Conservation (phyloP, 805 yeast species). For the Naumovozyma baii region DNA sequence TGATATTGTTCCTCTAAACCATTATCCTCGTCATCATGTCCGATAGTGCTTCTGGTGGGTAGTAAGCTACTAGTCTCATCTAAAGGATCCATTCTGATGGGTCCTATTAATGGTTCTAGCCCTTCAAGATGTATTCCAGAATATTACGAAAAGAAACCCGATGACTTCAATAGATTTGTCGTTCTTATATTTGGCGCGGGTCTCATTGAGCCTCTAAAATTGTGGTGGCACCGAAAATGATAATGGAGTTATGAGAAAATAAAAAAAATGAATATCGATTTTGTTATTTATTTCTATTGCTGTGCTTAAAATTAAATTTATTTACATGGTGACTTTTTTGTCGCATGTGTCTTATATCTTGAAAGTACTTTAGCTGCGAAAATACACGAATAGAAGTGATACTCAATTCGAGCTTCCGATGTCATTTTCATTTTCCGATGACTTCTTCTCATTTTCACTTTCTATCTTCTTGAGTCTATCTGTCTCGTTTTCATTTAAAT, state of each 20-base stretch:
- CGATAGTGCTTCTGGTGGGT: constrained; percentile 1
- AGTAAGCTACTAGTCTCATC: constrained; percentile 15
- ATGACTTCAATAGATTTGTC: too few species aligned
- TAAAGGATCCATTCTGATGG: constrained; percentile 9
- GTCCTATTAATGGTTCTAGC: too few species aligned
- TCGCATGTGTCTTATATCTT: too few species aligned
- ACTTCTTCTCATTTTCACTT: not conserved
- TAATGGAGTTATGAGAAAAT: too few species aligned
- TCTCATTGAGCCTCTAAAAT: not conserved
- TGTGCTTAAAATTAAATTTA: not conserved
- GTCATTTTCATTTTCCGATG: not conserved
- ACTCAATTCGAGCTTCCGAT: too few species aligned
- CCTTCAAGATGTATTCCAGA: too few species aligned
- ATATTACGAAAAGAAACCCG: too few species aligned
- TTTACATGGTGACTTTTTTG: not conserved
- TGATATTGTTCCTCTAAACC: constrained; percentile 20
- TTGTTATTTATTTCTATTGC: too few species aligned
- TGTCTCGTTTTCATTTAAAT: constrained; percentile 24
- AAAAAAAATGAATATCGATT: not conserved
- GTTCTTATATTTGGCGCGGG: not conserved
- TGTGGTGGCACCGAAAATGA: too few species aligned
- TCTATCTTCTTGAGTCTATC: constrained; percentile 19
- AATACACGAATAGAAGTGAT: too few species aligned
- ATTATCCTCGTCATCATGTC: constrained; percentile 3
- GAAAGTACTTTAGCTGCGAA: too few species aligned